Evolutionary conservation across 1,284 basidiomycete genomes (phyloP), one percentile per base, ranked within the genome.

Genomic region (Somion occarium): DNA sequence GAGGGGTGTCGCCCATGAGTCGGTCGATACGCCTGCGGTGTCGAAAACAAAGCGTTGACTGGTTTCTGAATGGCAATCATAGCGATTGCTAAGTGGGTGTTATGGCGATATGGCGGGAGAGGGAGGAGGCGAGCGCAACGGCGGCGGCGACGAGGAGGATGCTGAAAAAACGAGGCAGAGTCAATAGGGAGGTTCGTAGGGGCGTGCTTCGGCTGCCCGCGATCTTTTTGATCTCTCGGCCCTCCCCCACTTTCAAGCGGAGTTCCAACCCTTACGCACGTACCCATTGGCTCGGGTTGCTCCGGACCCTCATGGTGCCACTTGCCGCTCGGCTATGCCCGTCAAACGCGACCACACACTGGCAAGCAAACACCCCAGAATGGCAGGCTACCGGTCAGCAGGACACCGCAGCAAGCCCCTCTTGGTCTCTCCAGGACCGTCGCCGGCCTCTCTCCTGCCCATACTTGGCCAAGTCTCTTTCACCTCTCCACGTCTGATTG

Each of bases 21-120:
- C 38, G 59, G 56, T 53, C 82, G 74, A 60, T 82, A 81, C 9
- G 48, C 47, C n/a, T 60, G 50, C 38, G 65, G 59, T 11, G 64
- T 47, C 42, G 66, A 60, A 61, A 70, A 60, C 48, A 71, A 53
- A 42, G 67, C 59, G 19, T 64, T 62, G 46, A 76, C 69, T 57
- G 75, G 82, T 64, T 80, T 80, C 65, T 80, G 83, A 45, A 79
- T 71, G 72, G 85, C 80, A 55, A 88, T 73, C 85, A 87, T 85
- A 59, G 69, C 63, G 58, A 48, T 43, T 43, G 42, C 42, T 45
- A 39, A 52, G 44, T 42, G 43, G 25, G 47, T 42, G 56, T 51
- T 55, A 49, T 53, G 48, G 50, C 49, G 50, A 53, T 61, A 61
- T 59, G 61, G 61, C 56, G 58, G 64, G 58, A 52, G 59, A 41